Conservation (phyloP, 371 early-diverging fungal species). For the Mucor velutinosus region DNA sequence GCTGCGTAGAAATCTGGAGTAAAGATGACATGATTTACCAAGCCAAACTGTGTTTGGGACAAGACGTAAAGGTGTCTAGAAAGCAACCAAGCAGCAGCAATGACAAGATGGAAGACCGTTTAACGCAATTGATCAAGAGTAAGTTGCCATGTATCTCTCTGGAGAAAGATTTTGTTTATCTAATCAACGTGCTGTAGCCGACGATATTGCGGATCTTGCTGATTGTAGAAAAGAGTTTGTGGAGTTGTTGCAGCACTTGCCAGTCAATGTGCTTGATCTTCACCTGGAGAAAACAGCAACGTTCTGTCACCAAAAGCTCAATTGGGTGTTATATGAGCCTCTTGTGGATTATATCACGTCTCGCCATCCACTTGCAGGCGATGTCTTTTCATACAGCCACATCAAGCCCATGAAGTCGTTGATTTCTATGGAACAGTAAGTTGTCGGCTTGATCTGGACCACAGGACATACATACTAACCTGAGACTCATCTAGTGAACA, state of each 20-base stretch:
- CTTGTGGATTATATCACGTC: slow-evolving; percentile 42
- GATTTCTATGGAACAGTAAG: slow-evolving; percentile 26
- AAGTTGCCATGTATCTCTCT: not conserved
- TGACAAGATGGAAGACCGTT: not conserved
- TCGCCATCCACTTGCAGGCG: slow-evolving; percentile 51
- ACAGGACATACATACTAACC: not conserved
- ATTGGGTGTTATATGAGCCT: slow-evolving; percentile 32
- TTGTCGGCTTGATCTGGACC: not conserved
- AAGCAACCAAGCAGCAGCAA: not conserved
- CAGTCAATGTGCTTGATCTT: slow-evolving; percentile 24
- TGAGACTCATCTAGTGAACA: slow-evolving; percentile 6
- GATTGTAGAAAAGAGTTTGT: slow-evolving; percentile 17
- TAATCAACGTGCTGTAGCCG: not conserved
- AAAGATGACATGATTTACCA: slow-evolving; percentile 23
- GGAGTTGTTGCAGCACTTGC: slow-evolving; percentile 18
- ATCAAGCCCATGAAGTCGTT: slow-evolving; percentile 18
- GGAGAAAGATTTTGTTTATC: not conserved
- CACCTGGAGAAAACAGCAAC: slow-evolving; percentile 19
- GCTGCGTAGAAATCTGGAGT: slow-evolving; percentile 10
- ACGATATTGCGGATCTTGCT: not conserved
- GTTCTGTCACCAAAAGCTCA: slow-evolving; percentile 20
- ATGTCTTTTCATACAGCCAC: slow-evolving; percentile 38
- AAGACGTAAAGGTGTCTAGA: not conserved
- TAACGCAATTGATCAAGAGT: not conserved
- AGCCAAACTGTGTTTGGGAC: slow-evolving; percentile 17